phyloP scores from a whole-genome alignment of 768 basidiomycete genomes.

The Hericium alpestre region DNA sequence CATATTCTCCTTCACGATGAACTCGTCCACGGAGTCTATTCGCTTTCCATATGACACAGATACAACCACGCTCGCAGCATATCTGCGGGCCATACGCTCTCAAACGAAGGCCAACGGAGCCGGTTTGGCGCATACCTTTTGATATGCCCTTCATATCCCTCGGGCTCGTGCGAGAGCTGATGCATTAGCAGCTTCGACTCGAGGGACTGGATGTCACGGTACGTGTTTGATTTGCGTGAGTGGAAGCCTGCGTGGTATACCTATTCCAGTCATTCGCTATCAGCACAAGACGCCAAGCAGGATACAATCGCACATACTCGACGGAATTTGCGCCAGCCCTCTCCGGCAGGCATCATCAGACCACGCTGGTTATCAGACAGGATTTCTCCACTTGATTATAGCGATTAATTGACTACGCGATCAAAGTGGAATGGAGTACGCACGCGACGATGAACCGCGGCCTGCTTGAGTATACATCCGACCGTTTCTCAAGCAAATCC shows the following conservation, averaged over 20 bases:
- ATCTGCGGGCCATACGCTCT: slow-evolving; percentile 17
- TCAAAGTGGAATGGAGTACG: not conserved
- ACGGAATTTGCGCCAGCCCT: slow-evolving; percentile 38
- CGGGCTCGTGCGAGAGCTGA: slow-evolving; percentile 29
- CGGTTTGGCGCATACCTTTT: slow-evolving; percentile 21
- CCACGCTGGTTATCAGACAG: slow-evolving; percentile 36
- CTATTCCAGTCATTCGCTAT: slow-evolving; percentile 11
- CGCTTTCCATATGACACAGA: slow-evolving; percentile 34
- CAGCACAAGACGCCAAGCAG: not conserved
- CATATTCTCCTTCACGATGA: slow-evolving; percentile 37
- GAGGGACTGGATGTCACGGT: slow-evolving; percentile 35
- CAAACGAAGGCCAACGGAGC: not conserved
- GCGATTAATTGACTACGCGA: not conserved
- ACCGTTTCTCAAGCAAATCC: slow-evolving; percentile 38
- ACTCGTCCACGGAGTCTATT: slow-evolving; percentile 34
- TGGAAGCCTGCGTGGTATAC: slow-evolving; percentile 36
- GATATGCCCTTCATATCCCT: slow-evolving; percentile 29
- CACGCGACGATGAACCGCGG: slow-evolving; percentile 36
- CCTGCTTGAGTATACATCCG: slow-evolving; percentile 36
- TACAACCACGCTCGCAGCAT: slow-evolving; percentile 34
- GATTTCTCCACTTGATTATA: slow-evolving; percentile 28
- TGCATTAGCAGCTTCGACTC: slow-evolving; percentile 35
- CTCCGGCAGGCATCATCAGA: slow-evolving; percentile 33
- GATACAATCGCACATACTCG: slow-evolving; percentile 20
- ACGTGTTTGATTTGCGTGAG: slow-evolving; percentile 29